Evolutionary conservation across 2,329 filamentous ascomycete species (phyloP).

Genomic region (Penicillium sp.): DNA sequence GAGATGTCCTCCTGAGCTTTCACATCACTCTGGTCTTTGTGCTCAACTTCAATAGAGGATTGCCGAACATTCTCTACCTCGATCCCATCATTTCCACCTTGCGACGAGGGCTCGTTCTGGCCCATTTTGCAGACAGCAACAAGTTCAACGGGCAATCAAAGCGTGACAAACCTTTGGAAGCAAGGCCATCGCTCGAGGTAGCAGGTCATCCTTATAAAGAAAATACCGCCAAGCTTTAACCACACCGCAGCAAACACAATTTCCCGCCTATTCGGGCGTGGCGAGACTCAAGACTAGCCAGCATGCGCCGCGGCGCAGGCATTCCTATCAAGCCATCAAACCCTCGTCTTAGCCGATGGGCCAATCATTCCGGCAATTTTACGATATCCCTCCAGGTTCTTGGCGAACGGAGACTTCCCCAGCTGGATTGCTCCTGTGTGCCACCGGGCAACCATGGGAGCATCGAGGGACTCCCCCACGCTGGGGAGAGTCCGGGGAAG

Average conservation of each 20-base stretch:
- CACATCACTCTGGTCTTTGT: conserved; percentile 21
- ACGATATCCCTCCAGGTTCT: conserved; percentile 7
- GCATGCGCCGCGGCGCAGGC: background rate
- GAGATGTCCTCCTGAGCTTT: conserved; percentile 33
- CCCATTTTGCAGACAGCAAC: conserved; percentile 9
- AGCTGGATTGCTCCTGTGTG: background rate
- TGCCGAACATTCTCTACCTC: conserved; percentile 9
- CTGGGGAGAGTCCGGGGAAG: conserved; percentile 21
- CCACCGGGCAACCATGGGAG: background rate
- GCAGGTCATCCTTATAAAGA: background rate
- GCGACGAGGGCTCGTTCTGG: conserved; percentile 7
- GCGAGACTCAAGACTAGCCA: background rate
- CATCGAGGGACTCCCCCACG: conserved; percentile 1
- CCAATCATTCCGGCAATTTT: conserved; percentile 3
- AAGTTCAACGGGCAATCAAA: background rate
- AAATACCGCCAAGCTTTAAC: background rate
- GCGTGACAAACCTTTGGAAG: background rate
- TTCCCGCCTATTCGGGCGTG: background rate
- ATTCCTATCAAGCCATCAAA: conserved; percentile 1
- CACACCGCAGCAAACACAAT: background rate
- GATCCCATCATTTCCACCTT: conserved; percentile 11
- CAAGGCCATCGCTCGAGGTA: background rate
- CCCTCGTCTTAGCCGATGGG: background rate
- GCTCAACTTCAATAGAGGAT: conserved; percentile 13
- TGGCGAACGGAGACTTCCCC: conserved; percentile 7